Conservation (phyloP, 1,139 yeast genomes). For the Debaryomycetaceae sp. region DNA sequence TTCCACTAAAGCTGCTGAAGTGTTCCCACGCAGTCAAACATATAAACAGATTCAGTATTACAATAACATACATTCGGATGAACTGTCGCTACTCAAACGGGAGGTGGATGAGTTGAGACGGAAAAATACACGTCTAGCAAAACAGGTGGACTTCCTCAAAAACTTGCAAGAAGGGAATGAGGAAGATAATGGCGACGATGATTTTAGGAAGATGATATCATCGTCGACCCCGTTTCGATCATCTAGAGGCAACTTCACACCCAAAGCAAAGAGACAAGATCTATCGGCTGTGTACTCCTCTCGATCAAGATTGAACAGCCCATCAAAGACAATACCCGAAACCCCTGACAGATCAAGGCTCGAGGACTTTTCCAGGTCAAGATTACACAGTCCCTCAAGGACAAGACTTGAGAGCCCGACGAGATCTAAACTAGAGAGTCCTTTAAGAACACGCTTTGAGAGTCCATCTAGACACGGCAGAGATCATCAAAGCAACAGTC, state of each 20-base stretch:
- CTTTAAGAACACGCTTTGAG: background rate
- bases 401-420: background rate
- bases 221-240: slow-evolving; percentile 22
- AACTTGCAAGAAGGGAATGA: background rate
- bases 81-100: background rate
- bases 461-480: background rate
- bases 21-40: slow-evolving; percentile 1
- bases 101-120: slow-evolving; percentile 2
- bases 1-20: background rate
- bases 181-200: slow-evolving; percentile 10
- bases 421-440: background rate
- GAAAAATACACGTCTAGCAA: background rate
- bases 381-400: background rate
- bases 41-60: slow-evolving; percentile 1
- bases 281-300: background rate
- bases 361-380: background rate
- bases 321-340: background rate
- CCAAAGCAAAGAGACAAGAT: background rate
- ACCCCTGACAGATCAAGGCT: background rate
- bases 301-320: background rate
- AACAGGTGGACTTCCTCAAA: slow-evolving; percentile 2
- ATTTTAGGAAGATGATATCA: slow-evolving; percentile 13
- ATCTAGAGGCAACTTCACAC: background rate
- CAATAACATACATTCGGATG: background rate
- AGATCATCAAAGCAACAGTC: background rate